These are phyloP conservation scores for Epichloe baconii DNA, from an alignment of 2,329 filamentous ascomycete species.

Conservation along the genomic window DNA sequence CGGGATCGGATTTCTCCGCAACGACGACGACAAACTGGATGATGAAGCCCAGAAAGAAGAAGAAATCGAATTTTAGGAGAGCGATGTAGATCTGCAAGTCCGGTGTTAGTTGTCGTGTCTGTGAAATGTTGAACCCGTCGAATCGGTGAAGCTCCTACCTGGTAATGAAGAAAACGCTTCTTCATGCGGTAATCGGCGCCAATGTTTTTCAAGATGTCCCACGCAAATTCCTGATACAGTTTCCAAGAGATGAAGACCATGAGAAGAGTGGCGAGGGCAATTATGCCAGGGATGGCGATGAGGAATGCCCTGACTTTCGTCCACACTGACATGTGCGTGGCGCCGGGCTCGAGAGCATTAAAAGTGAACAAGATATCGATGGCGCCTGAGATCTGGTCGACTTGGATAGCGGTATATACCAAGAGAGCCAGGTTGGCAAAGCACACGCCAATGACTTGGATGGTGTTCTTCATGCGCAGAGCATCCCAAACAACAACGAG, in stretches of 20 bases:
- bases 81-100: constrained; percentile 79
- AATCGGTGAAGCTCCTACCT: constrained; percentile 44
- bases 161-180: constrained; percentile 88
- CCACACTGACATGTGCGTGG: constrained; percentile 44
- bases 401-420: constrained; percentile 86
- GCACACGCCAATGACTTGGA: constrained; percentile 93
- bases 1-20: constrained; percentile 50
- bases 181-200: constrained; percentile 95
- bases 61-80: constrained; percentile 97
- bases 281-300: constrained; percentile 72
- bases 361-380: constrained; percentile 38
- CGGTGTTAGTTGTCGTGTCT: background rate
- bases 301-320: constrained; percentile 58
- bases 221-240: constrained; percentile 95
- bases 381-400: constrained; percentile 75
- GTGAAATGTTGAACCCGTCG: background rate
- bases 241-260: constrained; percentile 81
- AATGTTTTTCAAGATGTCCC: constrained; percentile 99
- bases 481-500: constrained; percentile 86
- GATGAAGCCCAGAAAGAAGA: constrained; percentile 98
- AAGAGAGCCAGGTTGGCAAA: constrained; percentile 84
- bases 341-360: constrained; percentile 28
- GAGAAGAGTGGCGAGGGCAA: constrained; percentile 59
- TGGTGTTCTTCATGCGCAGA: constrained; percentile 88
- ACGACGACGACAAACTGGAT: constrained; percentile 96